Percentiles rank a stretch among this genome's conserved stretches.
phyloP scores from a whole-genome alignment of 2,329 filamentous ascomycete genomes.

The Stemphylium beticola region DNA sequence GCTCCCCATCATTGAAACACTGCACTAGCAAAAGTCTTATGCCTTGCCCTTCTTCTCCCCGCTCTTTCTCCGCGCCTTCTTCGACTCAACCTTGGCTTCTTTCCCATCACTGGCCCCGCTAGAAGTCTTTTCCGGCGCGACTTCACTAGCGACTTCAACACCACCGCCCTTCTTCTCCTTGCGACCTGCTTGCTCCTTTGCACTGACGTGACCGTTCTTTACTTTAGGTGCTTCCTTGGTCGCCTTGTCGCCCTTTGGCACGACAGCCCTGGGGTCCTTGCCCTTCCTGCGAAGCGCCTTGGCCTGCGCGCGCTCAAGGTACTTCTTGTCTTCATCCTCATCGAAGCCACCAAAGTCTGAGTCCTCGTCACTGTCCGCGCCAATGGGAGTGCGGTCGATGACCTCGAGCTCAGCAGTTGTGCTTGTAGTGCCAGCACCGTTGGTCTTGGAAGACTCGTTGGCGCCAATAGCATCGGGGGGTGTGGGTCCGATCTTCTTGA shows the following conservation, averaged over 20 bases:
- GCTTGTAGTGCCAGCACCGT: constrained; percentile 48
- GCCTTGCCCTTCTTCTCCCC: constrained; percentile 29
- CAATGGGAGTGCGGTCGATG: constrained; percentile 73
- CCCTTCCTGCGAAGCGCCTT: constrained; percentile 55
- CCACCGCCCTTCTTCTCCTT: constrained; percentile 22
- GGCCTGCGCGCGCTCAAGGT: constrained; percentile 55
- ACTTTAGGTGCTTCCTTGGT: constrained; percentile 10
- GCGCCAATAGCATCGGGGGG: constrained; percentile 62
- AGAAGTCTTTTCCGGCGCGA: neutral
- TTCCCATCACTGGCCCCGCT: constrained; percentile 18
- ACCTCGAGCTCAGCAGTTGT: constrained; percentile 53
- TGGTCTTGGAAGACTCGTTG: constrained; percentile 35
- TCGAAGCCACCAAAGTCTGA: constrained; percentile 58
- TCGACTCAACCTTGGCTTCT: constrained; percentile 20
- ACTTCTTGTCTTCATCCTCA: constrained; percentile 57
- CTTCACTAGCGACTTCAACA: constrained; percentile 13
- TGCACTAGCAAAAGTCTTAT: constrained; percentile 1
- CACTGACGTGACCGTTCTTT: constrained; percentile 9
- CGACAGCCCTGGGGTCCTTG: constrained; percentile 52
- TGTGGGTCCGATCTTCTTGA: constrained; percentile 88
- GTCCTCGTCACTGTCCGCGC: constrained; percentile 49
- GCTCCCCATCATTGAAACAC: neutral
- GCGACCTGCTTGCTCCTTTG: constrained; percentile 8
- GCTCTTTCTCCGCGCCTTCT: constrained; percentile 28
- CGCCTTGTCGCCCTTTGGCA: constrained; percentile 29